Evolutionary conservation across 2,329 filamentous ascomycete species (phyloP).

Genomic region (Dothideomycetidae sp.): DNA sequence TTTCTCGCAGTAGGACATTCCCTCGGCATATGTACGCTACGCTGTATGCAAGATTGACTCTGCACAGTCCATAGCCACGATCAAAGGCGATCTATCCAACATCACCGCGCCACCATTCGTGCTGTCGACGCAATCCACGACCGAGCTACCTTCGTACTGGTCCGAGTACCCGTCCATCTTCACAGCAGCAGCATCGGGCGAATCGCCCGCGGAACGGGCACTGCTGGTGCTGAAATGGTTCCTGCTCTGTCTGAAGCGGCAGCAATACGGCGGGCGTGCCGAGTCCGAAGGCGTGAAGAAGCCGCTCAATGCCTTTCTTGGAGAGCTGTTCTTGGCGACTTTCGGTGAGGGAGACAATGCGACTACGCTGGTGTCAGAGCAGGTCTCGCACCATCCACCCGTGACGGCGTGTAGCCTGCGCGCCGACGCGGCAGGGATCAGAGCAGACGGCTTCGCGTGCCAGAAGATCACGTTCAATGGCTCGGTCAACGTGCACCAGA

Average conservation of each 20-base stretch:
- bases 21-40: neutral
- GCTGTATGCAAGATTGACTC: neutral
- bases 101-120: constrained; percentile 35
- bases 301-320: constrained; percentile 37
- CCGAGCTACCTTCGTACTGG: constrained; percentile 34
- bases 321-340: constrained; percentile 31
- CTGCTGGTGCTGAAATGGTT: constrained; percentile 37
- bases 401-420: constrained; percentile 34
- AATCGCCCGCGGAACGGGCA: constrained; percentile 27
- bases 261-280: constrained; percentile 34
- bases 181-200: constrained; percentile 29
- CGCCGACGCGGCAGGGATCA: constrained; percentile 30
- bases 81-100: constrained; percentile 32
- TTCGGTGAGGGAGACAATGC: constrained; percentile 25
- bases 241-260: constrained; percentile 31
- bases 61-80: constrained; percentile 28
- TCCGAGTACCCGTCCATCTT: constrained; percentile 33
- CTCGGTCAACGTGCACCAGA: constrained; percentile 32
- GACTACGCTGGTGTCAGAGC: constrained; percentile 30
- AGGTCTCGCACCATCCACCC: constrained; percentile 33
- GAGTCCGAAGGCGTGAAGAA: constrained; percentile 34
- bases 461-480: constrained; percentile 34
- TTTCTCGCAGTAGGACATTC: constrained; percentile 17
- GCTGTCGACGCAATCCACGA: constrained; percentile 31
- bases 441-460: constrained; percentile 32